Base-by-base conservation (phyloP, 805 yeast species). In the Sungouiozyma ichnusensis region DNA sequence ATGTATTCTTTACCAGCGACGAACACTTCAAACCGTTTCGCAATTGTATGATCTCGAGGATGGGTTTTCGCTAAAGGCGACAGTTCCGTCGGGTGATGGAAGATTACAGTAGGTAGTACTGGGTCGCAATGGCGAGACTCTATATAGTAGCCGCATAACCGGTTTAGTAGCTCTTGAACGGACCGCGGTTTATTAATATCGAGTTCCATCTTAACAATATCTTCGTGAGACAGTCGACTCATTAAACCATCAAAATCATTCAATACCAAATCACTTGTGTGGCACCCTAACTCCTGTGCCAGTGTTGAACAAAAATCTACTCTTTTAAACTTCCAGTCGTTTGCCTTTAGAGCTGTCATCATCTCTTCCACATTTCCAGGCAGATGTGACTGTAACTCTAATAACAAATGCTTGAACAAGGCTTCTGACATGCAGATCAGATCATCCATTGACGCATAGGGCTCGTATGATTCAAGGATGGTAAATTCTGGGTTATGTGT, bases 401-500 rank as follows among this genome's bases (percentile, higher is more conserved):
- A n/a, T n/a, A 32, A 14, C 15, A 16, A 32, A 14, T 14, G 15
- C 2, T 49, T 45, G 35, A 87, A 70, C 42, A 88, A 49, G 0
- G 65, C 63, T 52, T 85, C 82, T 1, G 94, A 80, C 29, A 79
- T 51, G 0, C 43, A 44, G 72, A 86, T 82, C 44, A 90, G 64
- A 20, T 83, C 83, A 0, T 74, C 72, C 48, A 92, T 64, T 8
- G 73, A 67, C 0, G 81, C 76, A 55, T 73, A 87, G 0, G 84
- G 71, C 52, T 81, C 83, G 58, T 90, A 90, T 52, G 86, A 84
- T 58, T 90, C 98, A 57, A 95, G 79, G 2, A 86, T 76, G 1
- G 95, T 81, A 58, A 88, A 90, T 55, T 90, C 98, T 0, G 96
- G 95, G 61, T 90, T 92, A 59, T 90, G 98, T 0, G 95, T 84